Percentiles rank a stretch among this genome's conserved stretches.
Evolutionary conservation across 768 basidiomycete species (phyloP).

Genomic region (Roridomyces roridus): DNA sequence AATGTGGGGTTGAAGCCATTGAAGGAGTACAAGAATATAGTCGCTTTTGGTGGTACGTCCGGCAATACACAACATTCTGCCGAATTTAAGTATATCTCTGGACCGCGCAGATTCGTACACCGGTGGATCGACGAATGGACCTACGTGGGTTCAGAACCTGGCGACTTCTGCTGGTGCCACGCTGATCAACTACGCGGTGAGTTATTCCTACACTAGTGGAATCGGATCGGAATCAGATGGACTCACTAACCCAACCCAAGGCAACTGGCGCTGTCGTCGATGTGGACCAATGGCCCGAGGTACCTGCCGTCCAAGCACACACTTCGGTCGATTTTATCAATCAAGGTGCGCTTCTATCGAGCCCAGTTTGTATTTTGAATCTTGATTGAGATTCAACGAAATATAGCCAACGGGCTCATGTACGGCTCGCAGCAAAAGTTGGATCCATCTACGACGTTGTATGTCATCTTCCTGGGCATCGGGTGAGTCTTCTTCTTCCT

Average conservation of each 20-base stretch:
- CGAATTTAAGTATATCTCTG: neutral
- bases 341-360: constrained; percentile 35
- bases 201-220: no score
- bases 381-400: neutral
- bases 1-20: constrained; percentile 49
- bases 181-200: constrained; percentile 50
- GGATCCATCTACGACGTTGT: constrained; percentile 47
- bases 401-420: constrained; percentile 39
- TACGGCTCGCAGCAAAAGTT: constrained; percentile 34
- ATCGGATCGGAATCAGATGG: no score
- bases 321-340: constrained; percentile 41
- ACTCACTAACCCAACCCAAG: constrained; percentile 28
- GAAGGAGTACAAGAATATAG: constrained; percentile 48
- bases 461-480: constrained; percentile 51
- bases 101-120: constrained; percentile 41
- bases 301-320: neutral
- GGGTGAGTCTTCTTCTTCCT: no score
- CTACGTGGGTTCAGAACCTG: constrained; percentile 47
- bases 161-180: constrained; percentile 39
- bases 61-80: neutral
- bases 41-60: constrained; percentile 53
- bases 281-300: constrained; percentile 25
- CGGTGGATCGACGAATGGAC: constrained; percentile 48
- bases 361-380: constrained; percentile 12
- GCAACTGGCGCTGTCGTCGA: constrained; percentile 39